phyloP scores from a whole-genome alignment of 192 early-diverging fungal species.

The Kickxella alabastrina region DNA sequence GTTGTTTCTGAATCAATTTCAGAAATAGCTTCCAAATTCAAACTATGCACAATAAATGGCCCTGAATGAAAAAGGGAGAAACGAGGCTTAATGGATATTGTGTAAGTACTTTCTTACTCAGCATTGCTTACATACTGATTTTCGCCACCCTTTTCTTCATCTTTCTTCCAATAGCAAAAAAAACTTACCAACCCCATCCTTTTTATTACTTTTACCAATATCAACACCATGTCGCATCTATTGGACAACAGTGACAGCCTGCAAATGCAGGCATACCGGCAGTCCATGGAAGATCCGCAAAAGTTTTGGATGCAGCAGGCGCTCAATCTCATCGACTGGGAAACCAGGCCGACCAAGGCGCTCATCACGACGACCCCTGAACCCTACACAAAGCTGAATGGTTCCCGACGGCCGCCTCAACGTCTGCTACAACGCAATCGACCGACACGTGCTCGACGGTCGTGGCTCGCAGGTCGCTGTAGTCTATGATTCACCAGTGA shows the following conservation, averaged over 20 bases:
- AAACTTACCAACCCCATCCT: too few relatives aligned
- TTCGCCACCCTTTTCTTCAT: too few relatives aligned
- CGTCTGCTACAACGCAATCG: constrained; percentile 76
- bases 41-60: too few relatives aligned
- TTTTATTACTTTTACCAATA: neutral
- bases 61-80: too few relatives aligned
- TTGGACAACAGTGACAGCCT: too few relatives aligned
- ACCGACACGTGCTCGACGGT: constrained; percentile 63
- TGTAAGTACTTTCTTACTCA: too few relatives aligned
- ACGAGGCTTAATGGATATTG: too few relatives aligned
- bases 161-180: too few relatives aligned
- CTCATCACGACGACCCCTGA: constrained; percentile 5
- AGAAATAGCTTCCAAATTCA: too few relatives aligned
- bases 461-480: constrained; percentile 63
- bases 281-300: constrained; percentile 33
- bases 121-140: too few relatives aligned
- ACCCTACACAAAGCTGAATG: constrained; percentile 51
- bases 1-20: too few relatives aligned
- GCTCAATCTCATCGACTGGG: constrained; percentile 42
- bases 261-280: constrained; percentile 29
- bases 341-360: constrained; percentile 16
- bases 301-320: constrained; percentile 48
- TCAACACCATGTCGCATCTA: neutral
- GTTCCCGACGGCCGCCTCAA: constrained; percentile 70
- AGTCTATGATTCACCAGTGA: constrained; percentile 72